phyloP scores from a whole-genome alignment of 2,329 filamentous ascomycete genomes.

The Fusarium torulosum region DNA sequence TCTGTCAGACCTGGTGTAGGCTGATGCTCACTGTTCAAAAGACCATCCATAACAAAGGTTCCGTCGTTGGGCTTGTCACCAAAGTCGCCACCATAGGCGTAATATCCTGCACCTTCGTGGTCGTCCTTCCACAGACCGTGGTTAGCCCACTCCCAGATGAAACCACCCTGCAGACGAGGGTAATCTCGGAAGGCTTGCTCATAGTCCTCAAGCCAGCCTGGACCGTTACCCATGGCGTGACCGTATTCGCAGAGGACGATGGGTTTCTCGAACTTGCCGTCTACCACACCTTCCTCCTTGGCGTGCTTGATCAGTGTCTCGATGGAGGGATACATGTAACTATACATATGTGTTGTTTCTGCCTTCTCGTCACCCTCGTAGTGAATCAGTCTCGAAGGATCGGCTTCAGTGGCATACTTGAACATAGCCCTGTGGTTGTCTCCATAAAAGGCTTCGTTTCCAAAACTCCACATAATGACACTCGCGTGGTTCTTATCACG shows the following conservation, averaged over 20 bases:
- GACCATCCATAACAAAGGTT: constrained; percentile 73
- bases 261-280: constrained; percentile 66
- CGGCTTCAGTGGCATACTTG: constrained; percentile 68
- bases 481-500: constrained; percentile 78
- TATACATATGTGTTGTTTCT: constrained; percentile 73
- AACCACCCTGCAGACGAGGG: constrained; percentile 73
- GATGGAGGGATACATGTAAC: constrained; percentile 73
- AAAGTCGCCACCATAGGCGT: constrained; percentile 73
- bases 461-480: constrained; percentile 80
- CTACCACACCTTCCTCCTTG: constrained; percentile 57
- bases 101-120: constrained; percentile 60
- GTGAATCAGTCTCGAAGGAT: constrained; percentile 71
- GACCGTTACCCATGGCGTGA: constrained; percentile 81
- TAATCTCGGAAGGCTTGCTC: constrained; percentile 71
- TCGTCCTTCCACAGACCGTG: constrained; percentile 68
- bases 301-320: constrained; percentile 63
- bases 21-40: constrained; percentile 65
- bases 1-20: constrained; percentile 69
- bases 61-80: constrained; percentile 70
- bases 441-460: constrained; percentile 80
- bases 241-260: constrained; percentile 70
- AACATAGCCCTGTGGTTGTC: constrained; percentile 77
- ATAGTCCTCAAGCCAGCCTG: constrained; percentile 77
- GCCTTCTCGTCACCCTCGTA: constrained; percentile 75
- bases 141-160: constrained; percentile 76